phyloP scores from a whole-genome alignment of 306 rosid genomes.

The Cucurbita ficifolia region DNA sequence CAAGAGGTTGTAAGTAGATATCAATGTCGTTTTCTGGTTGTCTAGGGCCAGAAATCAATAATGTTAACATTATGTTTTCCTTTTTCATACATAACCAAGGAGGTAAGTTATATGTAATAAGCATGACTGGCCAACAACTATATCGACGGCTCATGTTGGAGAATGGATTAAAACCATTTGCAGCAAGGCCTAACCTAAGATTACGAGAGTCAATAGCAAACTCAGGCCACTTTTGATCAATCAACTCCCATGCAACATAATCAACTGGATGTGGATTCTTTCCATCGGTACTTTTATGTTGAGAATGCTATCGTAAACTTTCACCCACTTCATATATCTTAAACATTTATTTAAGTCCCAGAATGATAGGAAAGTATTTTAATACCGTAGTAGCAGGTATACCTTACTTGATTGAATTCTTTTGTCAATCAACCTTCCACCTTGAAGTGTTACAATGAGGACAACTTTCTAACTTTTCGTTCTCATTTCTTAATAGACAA shows the following conservation, averaged over 20 bases:
- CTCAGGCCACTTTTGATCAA: neutral
- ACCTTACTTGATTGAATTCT: neutral
- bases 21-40: neutral
- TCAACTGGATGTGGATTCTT: neutral
- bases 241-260: too few relatives aligned
- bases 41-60: neutral
- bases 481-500: neutral
- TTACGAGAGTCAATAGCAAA: neutral
- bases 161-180: neutral
- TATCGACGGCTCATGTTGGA: neutral
- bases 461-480: neutral
- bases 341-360: neutral
- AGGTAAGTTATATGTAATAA: neutral
- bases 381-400: neutral
- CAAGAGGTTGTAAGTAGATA: neutral
- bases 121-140: slow-evolving; percentile 3
- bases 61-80: neutral
- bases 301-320: neutral
- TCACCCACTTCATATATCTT: neutral
- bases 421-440: neutral
- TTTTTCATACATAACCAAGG: neutral
- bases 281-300: neutral
- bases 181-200: neutral
- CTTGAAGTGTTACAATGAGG: neutral
- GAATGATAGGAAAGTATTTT: neutral